Evolutionary conservation across 805 yeast genomes (phyloP).

Genomic region (Tetrapisispora arboricola): DNA sequence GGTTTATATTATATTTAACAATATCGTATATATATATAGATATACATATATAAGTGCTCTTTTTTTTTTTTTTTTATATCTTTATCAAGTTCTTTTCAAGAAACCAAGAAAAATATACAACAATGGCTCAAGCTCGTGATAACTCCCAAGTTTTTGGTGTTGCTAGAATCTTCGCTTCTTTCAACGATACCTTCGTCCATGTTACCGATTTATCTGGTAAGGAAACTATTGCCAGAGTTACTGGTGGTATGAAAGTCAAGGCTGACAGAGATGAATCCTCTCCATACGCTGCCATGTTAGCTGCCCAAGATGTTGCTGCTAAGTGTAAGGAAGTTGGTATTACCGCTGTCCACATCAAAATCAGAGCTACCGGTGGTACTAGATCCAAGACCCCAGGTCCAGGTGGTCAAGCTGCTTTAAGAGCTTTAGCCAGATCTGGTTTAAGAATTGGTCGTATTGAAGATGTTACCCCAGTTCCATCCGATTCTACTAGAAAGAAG

Average conservation of each 20-base stretch:
- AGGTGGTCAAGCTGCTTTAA: slow-evolving; percentile 98
- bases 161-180: slow-evolving; percentile 99
- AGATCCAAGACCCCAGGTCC: slow-evolving; percentile 99
- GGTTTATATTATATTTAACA: too few species aligned
- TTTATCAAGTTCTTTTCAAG: background rate
- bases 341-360: slow-evolving; percentile 98
- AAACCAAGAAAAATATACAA: background rate
- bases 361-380: slow-evolving; percentile 99
- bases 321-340: slow-evolving; percentile 99
- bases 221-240: slow-evolving; percentile 99
- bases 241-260: slow-evolving; percentile 99
- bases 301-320: slow-evolving; percentile 99
- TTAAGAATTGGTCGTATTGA: slow-evolving; percentile 99
- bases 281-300: slow-evolving; percentile 97
- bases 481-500: slow-evolving; percentile 99
- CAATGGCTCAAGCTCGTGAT: slow-evolving; percentile 49
- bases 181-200: slow-evolving; percentile 99
- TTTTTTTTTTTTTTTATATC: background rate
- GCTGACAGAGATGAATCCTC: slow-evolving; percentile 99
- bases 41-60: background rate
- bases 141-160: slow-evolving; percentile 99
- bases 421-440: slow-evolving; percentile 99
- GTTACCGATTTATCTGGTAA: slow-evolving; percentile 99
- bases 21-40: too few species aligned
- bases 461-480: slow-evolving; percentile 99